A percentile compares a stretch with the other conserved stretches of the same genome.
Conservation (phyloP, 345 rosid species). For the Brassica carinata region DNA sequence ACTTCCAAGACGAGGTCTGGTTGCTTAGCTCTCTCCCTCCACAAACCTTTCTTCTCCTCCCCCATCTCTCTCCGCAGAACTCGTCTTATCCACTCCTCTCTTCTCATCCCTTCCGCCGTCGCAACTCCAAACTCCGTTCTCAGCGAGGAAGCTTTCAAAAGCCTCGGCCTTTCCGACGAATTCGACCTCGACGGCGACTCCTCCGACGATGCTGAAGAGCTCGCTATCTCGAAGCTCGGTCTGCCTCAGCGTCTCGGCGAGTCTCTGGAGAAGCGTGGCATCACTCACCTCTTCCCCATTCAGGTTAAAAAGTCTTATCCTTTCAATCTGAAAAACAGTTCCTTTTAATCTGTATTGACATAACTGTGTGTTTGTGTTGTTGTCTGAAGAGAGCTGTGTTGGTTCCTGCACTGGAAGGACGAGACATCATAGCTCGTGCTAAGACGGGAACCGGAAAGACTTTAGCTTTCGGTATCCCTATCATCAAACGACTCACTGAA, state of each 20-base stretch:
- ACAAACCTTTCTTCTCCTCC: constrained; percentile 35
- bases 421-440: constrained; percentile 94
- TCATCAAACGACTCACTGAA: constrained; percentile 78
- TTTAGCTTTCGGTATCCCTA: constrained; percentile 93
- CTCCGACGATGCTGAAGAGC: constrained; percentile 53
- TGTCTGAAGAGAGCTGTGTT: constrained; percentile 79
- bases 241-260: constrained; percentile 79
- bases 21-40: constrained; percentile 33
- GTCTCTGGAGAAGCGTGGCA: constrained; percentile 77
- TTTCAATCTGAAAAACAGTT: not conserved
- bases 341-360: not conserved
- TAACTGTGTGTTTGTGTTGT: not conserved
- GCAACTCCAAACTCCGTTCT: constrained; percentile 81
- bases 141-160: constrained; percentile 85
- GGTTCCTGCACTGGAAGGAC: constrained; percentile 81
- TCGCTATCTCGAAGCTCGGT: constrained; percentile 65
- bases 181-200: constrained; percentile 30
- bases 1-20: constrained; percentile 30
- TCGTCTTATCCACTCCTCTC: constrained; percentile 36
- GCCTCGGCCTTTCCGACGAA: constrained; percentile 50
- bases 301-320: constrained; percentile 49
- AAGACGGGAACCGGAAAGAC: constrained; percentile 99
- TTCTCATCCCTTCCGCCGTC: constrained; percentile 61
- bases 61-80: constrained; percentile 30
- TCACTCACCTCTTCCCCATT: constrained; percentile 90